phyloP scores from a whole-genome alignment of 2,329 filamentous ascomycete genomes.

The Capronia epimyces region DNA sequence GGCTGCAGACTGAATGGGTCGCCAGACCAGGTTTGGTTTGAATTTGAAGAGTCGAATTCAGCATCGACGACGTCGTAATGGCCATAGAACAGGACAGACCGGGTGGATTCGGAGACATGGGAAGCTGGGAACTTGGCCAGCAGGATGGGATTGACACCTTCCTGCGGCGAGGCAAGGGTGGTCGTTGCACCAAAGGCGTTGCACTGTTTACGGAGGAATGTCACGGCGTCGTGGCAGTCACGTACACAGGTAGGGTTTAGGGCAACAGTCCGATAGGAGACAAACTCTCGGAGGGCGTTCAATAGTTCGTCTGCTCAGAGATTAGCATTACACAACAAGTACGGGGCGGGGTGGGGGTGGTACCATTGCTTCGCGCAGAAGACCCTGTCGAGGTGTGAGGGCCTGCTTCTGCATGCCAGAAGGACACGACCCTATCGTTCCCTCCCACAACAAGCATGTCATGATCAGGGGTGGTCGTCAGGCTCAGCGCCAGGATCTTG shows the following conservation, averaged over 20 bases:
- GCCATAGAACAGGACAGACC: slow-evolving; percentile 91
- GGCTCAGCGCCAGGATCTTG: slow-evolving; percentile 78
- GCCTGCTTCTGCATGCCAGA: slow-evolving; percentile 68
- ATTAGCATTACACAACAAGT: neutral
- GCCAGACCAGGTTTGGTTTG: slow-evolving; percentile 61
- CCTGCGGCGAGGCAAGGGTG: slow-evolving; percentile 78
- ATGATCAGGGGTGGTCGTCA: slow-evolving; percentile 62
- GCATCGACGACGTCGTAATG: slow-evolving; percentile 97
- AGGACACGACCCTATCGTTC: slow-evolving; percentile 80
- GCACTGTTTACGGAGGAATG: slow-evolving; percentile 83
- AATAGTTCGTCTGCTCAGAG: slow-evolving; percentile 52
- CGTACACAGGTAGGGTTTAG: slow-evolving; percentile 79
- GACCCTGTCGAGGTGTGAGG: slow-evolving; percentile 6
- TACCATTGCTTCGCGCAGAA: slow-evolving; percentile 53
- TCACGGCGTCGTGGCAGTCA: slow-evolving; percentile 88
- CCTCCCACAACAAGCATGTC: slow-evolving; percentile 91
- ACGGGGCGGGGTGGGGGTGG: neutral
- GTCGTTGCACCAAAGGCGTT: slow-evolving; percentile 86
- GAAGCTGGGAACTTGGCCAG: slow-evolving; percentile 71
- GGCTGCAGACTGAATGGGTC: slow-evolving; percentile 89
- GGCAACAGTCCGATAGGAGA: slow-evolving; percentile 87
- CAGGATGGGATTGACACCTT: slow-evolving; percentile 84
- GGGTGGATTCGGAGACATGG: slow-evolving; percentile 41
- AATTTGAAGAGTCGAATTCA: slow-evolving; percentile 42
- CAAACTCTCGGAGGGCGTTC: slow-evolving; percentile 74